These are phyloP conservation scores for Colletotrichum nymphaeae DNA, from an alignment of 2,329 filamentous ascomycete species.

Conservation along the genomic window DNA sequence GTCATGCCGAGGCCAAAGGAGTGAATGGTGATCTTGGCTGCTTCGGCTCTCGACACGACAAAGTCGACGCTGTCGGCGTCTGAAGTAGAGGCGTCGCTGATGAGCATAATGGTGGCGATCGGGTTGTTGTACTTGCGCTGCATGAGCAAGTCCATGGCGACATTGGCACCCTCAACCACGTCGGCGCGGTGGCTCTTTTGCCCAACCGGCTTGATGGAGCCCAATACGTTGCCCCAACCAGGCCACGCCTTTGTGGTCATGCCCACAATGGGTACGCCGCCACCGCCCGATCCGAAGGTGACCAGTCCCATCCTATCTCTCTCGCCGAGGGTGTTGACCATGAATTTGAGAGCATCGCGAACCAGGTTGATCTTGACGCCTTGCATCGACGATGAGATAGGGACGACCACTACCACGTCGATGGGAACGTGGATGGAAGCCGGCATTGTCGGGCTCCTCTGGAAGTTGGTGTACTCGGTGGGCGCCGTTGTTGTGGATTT, in stretches of 20 bases:
- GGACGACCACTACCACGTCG: slow-evolving; percentile 95
- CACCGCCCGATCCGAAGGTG: slow-evolving; percentile 94
- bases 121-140: slow-evolving; percentile 96
- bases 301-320: slow-evolving; percentile 97
- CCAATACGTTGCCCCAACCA: slow-evolving; percentile 88
- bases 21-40: slow-evolving; percentile 96
- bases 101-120: slow-evolving; percentile 93
- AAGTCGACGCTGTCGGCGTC: slow-evolving; percentile 97
- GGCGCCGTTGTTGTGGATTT: slow-evolving; percentile 89
- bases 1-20: slow-evolving; percentile 97
- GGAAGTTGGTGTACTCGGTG: slow-evolving; percentile 88
- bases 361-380: slow-evolving; percentile 98
- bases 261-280: slow-evolving; percentile 93
- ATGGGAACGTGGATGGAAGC: slow-evolving; percentile 85
- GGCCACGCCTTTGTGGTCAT: slow-evolving; percentile 97
- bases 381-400: slow-evolving; percentile 98
- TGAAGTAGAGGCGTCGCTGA: slow-evolving; percentile 95
- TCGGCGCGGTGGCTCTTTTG: slow-evolving; percentile 97
- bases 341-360: slow-evolving; percentile 90
- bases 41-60: slow-evolving; percentile 94
- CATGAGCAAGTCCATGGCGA: slow-evolving; percentile 99
- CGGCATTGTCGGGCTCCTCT: slow-evolving; percentile 57
- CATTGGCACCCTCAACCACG: slow-evolving; percentile 96
- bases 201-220: slow-evolving; percentile 90
- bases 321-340: slow-evolving; percentile 90